phyloP scores from a whole-genome alignment of 2,329 filamentous ascomycete genomes.

The Phaeosphaeriaceae sp. region DNA sequence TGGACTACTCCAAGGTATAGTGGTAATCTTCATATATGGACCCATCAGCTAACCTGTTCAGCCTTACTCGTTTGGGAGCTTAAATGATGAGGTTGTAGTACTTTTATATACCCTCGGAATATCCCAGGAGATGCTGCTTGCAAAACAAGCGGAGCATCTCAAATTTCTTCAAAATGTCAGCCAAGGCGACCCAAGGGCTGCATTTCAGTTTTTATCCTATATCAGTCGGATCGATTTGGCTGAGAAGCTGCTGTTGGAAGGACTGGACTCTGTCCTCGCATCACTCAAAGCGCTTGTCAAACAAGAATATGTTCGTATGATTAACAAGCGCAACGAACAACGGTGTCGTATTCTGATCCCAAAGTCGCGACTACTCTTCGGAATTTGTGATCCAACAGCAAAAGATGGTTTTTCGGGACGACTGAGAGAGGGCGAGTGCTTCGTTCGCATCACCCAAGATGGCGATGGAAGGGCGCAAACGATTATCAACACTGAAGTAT shows the following conservation, averaged over 20 bases:
- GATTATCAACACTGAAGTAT: slow-evolving; percentile 45
- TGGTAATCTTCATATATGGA: background rate
- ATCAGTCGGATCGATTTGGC: slow-evolving; percentile 43
- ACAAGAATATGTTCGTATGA: slow-evolving; percentile 44
- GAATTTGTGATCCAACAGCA: slow-evolving; percentile 47
- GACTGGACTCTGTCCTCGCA: slow-evolving; percentile 39
- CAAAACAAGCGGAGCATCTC: slow-evolving; percentile 49
- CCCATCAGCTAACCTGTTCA: slow-evolving; percentile 15
- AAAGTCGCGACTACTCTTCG: slow-evolving; percentile 49
- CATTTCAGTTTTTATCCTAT: slow-evolving; percentile 49
- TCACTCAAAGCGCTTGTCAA: slow-evolving; percentile 39
- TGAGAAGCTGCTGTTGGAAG: slow-evolving; percentile 48
- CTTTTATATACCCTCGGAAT: slow-evolving; percentile 50
- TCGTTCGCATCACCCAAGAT: slow-evolving; percentile 47
- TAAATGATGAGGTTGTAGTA: slow-evolving; percentile 54
- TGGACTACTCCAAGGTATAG: slow-evolving; percentile 51
- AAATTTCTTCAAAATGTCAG: slow-evolving; percentile 38
- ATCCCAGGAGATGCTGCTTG: slow-evolving; percentile 33
- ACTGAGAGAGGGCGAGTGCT: slow-evolving; percentile 49
- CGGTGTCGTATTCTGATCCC: slow-evolving; percentile 48
- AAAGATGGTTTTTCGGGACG: slow-evolving; percentile 23
- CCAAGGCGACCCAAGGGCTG: slow-evolving; percentile 27
- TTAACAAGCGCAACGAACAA: slow-evolving; percentile 46
- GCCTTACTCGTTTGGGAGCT: slow-evolving; percentile 50
- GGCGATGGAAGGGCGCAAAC: slow-evolving; percentile 44